phyloP scores from a whole-genome alignment of 805 yeast genomes.

The Metschnikowia continentalis region DNA sequence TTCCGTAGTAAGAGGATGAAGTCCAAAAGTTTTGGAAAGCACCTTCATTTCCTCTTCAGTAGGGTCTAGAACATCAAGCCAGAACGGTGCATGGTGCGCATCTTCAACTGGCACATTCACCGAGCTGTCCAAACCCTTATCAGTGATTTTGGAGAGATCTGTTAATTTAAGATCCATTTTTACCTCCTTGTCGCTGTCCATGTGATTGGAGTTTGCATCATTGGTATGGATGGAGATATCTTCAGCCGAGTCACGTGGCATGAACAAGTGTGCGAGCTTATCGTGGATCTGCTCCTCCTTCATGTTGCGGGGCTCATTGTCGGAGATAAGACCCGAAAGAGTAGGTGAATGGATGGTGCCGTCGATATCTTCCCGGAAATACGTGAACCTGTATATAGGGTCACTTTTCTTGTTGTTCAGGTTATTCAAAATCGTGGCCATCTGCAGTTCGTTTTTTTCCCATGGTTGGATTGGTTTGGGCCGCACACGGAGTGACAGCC shows the following conservation, averaged over 20 bases:
- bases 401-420: constrained; percentile 33
- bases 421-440: constrained; percentile 29
- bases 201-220: background rate
- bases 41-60: constrained; percentile 97
- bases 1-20: constrained; percentile 94
- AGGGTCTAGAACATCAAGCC: constrained; percentile 91
- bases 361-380: constrained; percentile 83
- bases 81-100: constrained; percentile 37
- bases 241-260: constrained; percentile 4
- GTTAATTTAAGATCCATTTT: background rate
- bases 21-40: constrained; percentile 82
- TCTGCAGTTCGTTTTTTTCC: constrained; percentile 39
- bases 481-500: constrained; percentile 50
- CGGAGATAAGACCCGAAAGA: constrained; percentile 60
- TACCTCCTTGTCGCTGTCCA: background rate
- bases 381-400: constrained; percentile 66
- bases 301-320: constrained; percentile 9
- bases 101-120: background rate
- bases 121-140: background rate
- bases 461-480: constrained; percentile 77
- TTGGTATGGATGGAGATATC: constrained; percentile 1
- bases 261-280: constrained; percentile 8
- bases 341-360: constrained; percentile 90
- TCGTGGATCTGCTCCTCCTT: constrained; percentile 9
- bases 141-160: background rate